Evolutionary conservation across 2,329 filamentous ascomycete genomes (phyloP), one percentile per base, ranked within the genome.

Genomic region (Zymoseptoria tritici): DNA sequence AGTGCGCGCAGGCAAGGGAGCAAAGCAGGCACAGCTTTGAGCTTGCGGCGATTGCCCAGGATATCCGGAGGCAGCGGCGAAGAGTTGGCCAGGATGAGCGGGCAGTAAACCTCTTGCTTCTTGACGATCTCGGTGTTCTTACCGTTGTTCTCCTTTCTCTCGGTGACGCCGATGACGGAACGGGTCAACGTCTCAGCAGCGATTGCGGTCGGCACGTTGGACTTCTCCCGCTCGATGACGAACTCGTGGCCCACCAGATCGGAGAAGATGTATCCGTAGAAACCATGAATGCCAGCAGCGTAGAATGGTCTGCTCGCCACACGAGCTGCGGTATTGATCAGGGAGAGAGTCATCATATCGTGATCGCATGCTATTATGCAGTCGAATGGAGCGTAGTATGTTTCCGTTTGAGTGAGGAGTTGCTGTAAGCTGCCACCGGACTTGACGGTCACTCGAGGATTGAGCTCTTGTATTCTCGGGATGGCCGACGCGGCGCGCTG

Each of bases 231-330:
- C 77, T 96, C 87, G 62, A 99, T 87, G 61, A 94, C 85, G 71
- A 91, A 99, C 69, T 92, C 87, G 74, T 99, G 94, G 69, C 87
- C 83, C 67, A 96, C 91, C 21, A 99, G 82, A 73, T 99, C 94
- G 60, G 89, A 89, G 73, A 99, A 99, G 66, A 96, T 89, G 77
- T 90, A 99, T 58, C 94, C 94, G 73, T 95, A 97, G 72, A 96
- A 83, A 54, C 94, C 94, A 72, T 97, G 90, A 2, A 88, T 85
- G 55, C 86, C 88, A 42, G 91, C 89, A 9, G 91, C 91, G 75
- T 99, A 99, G 75, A 97, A 97, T 9, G 91, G 86, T 54, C 85
- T 85, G 63, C 85, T 83, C 62, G 88, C 86, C 46, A 95, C 78
- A 53, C 93, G 88, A 49, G 91, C 92, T 26, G 89, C 88, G 21